Base-by-base conservation (phyloP, 352 stramenopile species). In the Pythium volutum region DNA sequence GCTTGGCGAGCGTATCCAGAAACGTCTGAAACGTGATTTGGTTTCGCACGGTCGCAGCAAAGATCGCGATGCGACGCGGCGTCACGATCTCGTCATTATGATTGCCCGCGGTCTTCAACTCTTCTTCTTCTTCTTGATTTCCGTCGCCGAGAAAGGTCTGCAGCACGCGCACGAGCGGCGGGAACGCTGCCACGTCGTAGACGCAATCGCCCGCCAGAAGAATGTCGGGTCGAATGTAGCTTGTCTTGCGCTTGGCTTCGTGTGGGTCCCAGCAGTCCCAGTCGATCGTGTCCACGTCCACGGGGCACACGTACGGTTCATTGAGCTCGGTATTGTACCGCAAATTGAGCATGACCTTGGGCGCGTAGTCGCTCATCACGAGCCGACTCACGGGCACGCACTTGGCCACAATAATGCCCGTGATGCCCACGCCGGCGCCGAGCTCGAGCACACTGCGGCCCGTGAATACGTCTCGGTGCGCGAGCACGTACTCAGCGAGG, bases 321-420 rank as follows among this genome's bases (percentile, higher is more conserved):
- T 94, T 94, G 61, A 92, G 73, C 50, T 94, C 84, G 20, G 80
- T 74, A 54, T 92, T 94, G 69, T 94, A 94, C 4, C 78, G 76
- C 23, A 92, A 39, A 53, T 94, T 94, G 52, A 89, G 77, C 74
- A 92, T 80, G n/a, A 94, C 84, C n/a, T 71, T 81, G 3, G 81
- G 78, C 20, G 82, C 79, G 66, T 94, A 92, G 54, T 94, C 84
- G 22, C 74, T 92, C 33, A 94, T 65, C 11, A 92, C 51, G 6
- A 94, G 52, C 9, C 66, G 64, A 25, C 64, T 71, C 1, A 76
- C 62, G 9, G 38, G 52, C 22, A 76, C 65, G n/a, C 69, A 62
- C 14, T 70, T 79, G 3, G 81, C 81, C 20, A 92, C 47, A 8
- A 76, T 74, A 27, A 94, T 69, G 0, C 82, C 81, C 1, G 81